Percentiles rank a stretch among this genome's conserved stretches.
These are phyloP conservation scores for Kodamaea arcana DNA, from an alignment of 1,139 yeast species.

Conservation along the genomic window DNA sequence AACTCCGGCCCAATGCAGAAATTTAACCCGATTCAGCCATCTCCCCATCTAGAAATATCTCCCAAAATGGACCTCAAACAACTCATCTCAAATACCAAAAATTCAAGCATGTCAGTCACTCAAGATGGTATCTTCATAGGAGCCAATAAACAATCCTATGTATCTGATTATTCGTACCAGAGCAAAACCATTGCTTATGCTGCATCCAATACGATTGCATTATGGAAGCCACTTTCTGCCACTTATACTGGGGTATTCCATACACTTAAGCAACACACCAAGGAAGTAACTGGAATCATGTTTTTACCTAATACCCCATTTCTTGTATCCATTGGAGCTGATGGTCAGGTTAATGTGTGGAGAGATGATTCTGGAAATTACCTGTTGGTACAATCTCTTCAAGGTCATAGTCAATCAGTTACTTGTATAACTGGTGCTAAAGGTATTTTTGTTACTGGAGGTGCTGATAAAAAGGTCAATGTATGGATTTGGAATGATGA, in stretches of 20 bases:
- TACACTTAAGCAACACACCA: constrained; percentile 57
- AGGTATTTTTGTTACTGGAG: constrained; percentile 53
- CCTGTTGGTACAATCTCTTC: constrained; percentile 31
- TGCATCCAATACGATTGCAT: constrained; percentile 66
- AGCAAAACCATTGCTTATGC: constrained; percentile 63
- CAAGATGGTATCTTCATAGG: constrained; percentile 69
- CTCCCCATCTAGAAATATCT: no score
- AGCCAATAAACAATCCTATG: constrained; percentile 70
- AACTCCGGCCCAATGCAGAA: no score
- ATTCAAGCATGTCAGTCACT: constrained; percentile 3
- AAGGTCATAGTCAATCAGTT: constrained; percentile 44
- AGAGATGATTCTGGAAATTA: constrained; percentile 16
- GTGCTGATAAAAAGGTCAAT: constrained; percentile 57
- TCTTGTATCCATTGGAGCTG: constrained; percentile 66
- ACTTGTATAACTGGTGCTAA: constrained; percentile 42
- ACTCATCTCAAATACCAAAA: constrained; percentile 1
- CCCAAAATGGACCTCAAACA: background rate
- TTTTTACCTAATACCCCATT: constrained; percentile 46
- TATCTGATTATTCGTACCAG: constrained; percentile 50
- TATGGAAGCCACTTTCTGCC: constrained; percentile 60
- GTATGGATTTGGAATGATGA: constrained; percentile 40
- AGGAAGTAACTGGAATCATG: constrained; percentile 55
- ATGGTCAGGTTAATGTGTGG: constrained; percentile 63
- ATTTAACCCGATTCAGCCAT: no score
- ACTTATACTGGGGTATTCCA: constrained; percentile 49